Evolutionary conservation across 2,329 filamentous ascomycete genomes (phyloP).

Genomic region (Myriangium duriaei): DNA sequence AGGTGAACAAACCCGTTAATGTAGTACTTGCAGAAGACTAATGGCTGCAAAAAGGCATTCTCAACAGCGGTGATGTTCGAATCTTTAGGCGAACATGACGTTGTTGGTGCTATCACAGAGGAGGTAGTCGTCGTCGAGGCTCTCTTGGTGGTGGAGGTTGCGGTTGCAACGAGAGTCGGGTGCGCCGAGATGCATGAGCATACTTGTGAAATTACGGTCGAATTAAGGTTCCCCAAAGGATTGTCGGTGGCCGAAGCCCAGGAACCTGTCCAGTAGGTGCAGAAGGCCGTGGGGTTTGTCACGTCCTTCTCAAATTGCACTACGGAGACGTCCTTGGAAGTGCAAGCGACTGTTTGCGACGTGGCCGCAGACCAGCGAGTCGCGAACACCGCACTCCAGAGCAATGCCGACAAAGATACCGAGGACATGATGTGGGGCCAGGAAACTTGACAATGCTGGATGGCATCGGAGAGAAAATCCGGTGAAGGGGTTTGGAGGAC

Average conservation of each 20-base stretch:
- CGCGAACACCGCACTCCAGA: not conserved
- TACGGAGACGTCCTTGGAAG: not conserved
- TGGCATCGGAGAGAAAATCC: too few relatives aligned
- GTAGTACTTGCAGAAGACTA: not conserved
- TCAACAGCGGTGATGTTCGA: not conserved
- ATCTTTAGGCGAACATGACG: not conserved
- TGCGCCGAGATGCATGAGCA: not conserved
- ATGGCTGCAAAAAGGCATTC: not conserved
- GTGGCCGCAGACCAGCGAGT: too few relatives aligned
- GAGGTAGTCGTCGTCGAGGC: not conserved
- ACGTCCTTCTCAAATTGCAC: not conserved
- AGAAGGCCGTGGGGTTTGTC: not conserved
- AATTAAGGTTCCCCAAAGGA: not conserved
- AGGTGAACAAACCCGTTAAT: not conserved
- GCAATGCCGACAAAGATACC: not conserved
- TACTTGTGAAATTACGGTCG: not conserved
- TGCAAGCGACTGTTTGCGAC: not conserved
- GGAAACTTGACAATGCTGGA: too few relatives aligned
- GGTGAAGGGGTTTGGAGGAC: too few relatives aligned
- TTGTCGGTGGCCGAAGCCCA: not conserved
- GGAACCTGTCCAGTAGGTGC: not conserved
- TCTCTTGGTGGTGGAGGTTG: too few relatives aligned
- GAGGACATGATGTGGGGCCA: too few relatives aligned
- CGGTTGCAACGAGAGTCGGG: too few relatives aligned
- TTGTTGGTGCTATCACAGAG: not conserved